A percentile compares a stretch with the other conserved stretches of the same genome.
Conservation (phyloP, 257 asterid species). For the Nicotiana tabacum region DNA sequence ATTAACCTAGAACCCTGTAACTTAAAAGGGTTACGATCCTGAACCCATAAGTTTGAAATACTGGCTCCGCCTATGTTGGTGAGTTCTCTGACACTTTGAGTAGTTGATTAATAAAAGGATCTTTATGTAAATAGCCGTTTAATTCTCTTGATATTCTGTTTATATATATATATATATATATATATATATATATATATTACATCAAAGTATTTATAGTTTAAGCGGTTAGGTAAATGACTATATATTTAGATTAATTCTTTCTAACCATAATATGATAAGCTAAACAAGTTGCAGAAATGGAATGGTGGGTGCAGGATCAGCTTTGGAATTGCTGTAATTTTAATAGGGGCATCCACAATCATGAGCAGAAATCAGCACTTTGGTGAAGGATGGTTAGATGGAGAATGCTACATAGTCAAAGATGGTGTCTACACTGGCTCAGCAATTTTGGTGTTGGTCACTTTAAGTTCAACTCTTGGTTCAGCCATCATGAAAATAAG, state of each 20-base stretch:
- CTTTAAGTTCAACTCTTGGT: conserved; percentile 41
- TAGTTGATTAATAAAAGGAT: no score
- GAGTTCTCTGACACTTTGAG: no score
- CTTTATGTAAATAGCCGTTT: no score
- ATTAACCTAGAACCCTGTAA: no score
- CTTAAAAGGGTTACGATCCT: no score
- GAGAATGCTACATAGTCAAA: conserved; percentile 73
- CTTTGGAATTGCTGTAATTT: conserved; percentile 46
- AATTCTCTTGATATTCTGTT: no score
- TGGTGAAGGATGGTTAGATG: conserved; percentile 88
- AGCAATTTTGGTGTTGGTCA: conserved; percentile 38
- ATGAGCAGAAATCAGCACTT: conserved; percentile 53
- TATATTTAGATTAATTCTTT: neutral
- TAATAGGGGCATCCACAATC: conserved; percentile 59
- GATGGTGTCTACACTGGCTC: conserved; percentile 64
- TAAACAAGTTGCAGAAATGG: neutral
- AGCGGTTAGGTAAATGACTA: neutral
- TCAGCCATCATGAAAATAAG: conserved; percentile 23
- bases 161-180: neutral
- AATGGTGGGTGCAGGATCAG: conserved; percentile 45
- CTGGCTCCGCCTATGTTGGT: no score
- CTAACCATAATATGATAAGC: neutral
- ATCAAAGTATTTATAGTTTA: neutral
- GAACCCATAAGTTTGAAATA: no score
- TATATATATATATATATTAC: no score